These are phyloP conservation scores for Piromyces sp. DNA, from an alignment of 192 early-diverging fungal genomes.

Conservation along the genomic window DNA sequence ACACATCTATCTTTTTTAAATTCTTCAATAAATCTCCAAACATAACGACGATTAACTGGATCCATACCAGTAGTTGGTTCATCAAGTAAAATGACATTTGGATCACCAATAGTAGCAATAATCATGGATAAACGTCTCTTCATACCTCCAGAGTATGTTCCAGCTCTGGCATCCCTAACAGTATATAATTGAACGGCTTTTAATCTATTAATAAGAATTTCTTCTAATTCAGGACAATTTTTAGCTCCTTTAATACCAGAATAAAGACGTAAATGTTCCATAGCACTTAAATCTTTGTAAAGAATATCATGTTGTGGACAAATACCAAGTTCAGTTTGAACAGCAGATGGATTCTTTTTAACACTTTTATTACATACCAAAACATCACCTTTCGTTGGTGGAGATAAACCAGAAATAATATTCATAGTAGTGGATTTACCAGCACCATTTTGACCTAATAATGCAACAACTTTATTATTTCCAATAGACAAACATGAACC, in stretches of 20 bases:
- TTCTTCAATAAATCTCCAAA: conserved; percentile 60
- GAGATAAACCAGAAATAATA: conserved; percentile 55
- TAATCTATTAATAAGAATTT: conserved; percentile 36
- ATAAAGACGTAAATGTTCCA: conserved; percentile 54
- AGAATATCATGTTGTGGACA: conserved; percentile 63
- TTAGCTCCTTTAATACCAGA: conserved; percentile 48
- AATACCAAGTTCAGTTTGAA: conserved; percentile 55
- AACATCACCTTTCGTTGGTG: conserved; percentile 46
- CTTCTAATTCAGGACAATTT: conserved; percentile 20
- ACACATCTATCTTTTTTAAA: conserved; percentile 42
- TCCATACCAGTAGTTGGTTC: conserved; percentile 37
- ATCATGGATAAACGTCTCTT: conserved; percentile 52
- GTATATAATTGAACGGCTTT: conserved; percentile 47
- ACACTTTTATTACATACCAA: conserved; percentile 41
- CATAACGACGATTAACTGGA: conserved; percentile 58
- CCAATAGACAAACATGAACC: neutral
- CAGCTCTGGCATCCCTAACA: conserved; percentile 27
- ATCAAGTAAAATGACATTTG: neutral
- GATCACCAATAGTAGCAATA: conserved; percentile 49
- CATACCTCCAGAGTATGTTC: conserved; percentile 30
- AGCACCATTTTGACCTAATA: conserved; percentile 60
- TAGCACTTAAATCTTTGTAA: conserved; percentile 53
- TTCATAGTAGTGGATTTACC: conserved; percentile 64
- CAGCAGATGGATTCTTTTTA: conserved; percentile 32
- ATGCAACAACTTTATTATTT: conserved; percentile 12